Percentiles rank a stretch among this genome's conserved stretches.
phyloP scores from a whole-genome alignment of 2,329 filamentous ascomycete species.

The Cercospora citrullina region DNA sequence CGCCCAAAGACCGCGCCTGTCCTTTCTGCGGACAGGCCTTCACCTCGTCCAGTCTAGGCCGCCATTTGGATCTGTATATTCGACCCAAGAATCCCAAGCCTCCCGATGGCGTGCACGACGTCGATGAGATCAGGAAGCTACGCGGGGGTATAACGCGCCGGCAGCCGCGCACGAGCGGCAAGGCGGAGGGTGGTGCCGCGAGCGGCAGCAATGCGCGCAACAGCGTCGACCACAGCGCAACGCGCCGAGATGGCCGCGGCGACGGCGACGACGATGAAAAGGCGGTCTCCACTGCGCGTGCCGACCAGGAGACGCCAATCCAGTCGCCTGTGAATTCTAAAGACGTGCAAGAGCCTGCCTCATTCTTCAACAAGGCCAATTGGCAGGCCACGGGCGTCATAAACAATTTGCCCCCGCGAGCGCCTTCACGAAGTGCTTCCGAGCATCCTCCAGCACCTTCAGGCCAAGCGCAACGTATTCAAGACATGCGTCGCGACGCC shows the following conservation, averaged over 20 bases:
- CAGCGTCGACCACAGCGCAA: conserved; percentile 5
- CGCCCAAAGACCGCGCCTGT: conserved; percentile 77
- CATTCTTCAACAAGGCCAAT: conserved; percentile 59
- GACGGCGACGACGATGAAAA: background rate
- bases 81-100: conserved; percentile 89
- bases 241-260: conserved; percentile 5
- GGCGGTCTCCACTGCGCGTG: background rate
- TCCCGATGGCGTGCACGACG: conserved; percentile 82
- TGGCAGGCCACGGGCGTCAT: conserved; percentile 81
- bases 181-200: conserved; percentile 21
- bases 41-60: conserved; percentile 88
- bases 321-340: conserved; percentile 22
- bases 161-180: conserved; percentile 62
- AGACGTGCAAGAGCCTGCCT: conserved; percentile 14
- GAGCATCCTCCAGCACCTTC: conserved; percentile 17
- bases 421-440: conserved; percentile 30
- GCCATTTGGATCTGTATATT: conserved; percentile 92
- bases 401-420: conserved; percentile 62
- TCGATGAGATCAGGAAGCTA: conserved; percentile 82
- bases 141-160: conserved; percentile 83
- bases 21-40: conserved; percentile 87
- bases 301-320: conserved; percentile 26
- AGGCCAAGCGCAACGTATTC: conserved; percentile 33
- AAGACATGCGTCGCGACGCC: conserved; percentile 35
- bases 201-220: conserved; percentile 12